A percentile compares a stretch with the other conserved stretches of the same genome.
Evolutionary conservation across 148 eudicot genomes (phyloP).

Genomic region (Camellia lanceoleosa): DNA sequence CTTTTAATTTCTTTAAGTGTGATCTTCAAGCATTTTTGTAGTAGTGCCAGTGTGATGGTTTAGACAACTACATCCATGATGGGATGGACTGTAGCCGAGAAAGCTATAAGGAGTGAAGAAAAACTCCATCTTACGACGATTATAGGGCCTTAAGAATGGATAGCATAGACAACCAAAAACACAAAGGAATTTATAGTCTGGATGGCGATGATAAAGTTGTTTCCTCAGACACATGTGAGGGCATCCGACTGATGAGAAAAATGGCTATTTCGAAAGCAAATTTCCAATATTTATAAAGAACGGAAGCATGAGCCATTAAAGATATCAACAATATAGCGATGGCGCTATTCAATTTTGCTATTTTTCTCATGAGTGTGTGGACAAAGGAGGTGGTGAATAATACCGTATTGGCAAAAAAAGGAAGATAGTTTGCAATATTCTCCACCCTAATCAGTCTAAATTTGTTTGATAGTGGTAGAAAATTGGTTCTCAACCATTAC

Average conservation of each 20-base stretch:
- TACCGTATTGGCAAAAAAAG: neutral
- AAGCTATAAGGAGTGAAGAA: neutral
- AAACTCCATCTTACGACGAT: neutral
- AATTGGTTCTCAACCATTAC: neutral
- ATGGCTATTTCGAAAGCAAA: neutral
- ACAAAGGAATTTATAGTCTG: neutral
- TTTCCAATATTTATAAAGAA: neutral
- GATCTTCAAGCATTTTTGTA: no score
- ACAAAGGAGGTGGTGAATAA: neutral
- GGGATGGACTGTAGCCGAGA: neutral
- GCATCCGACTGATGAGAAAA: neutral
- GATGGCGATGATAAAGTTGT: neutral
- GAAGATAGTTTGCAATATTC: neutral
- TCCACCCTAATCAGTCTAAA: neutral
- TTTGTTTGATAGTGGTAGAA: neutral
- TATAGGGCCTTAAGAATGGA: neutral
- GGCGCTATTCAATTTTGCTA: neutral
- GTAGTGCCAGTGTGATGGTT: neutral
- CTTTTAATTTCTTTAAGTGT: no score
- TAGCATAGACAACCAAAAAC: neutral
- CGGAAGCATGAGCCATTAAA: no score
- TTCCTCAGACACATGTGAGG: neutral
- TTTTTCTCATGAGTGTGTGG: neutral
- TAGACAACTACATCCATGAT: neutral
- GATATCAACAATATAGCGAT: neutral